Evolutionary conservation across 352 stramenopile genomes (phyloP).

Genomic region (Globisporangium sylvaticum): DNA sequence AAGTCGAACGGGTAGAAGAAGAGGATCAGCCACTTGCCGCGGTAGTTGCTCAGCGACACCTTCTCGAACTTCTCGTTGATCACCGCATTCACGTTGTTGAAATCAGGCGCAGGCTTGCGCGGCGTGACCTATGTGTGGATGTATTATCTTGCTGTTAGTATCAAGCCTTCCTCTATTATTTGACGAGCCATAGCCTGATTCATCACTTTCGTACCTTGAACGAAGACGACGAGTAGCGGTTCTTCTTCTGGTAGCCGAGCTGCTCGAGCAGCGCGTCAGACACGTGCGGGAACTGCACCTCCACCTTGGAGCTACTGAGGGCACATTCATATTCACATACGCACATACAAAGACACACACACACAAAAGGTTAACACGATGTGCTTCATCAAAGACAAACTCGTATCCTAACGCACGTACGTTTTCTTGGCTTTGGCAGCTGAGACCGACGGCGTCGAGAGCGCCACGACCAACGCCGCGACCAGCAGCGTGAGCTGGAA

Average conservation of each 20-base stretch:
- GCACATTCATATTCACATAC: background rate
- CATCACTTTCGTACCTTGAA: conserved; percentile 41
- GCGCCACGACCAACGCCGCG: conserved; percentile 27
- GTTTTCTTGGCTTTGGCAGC: conserved; percentile 45
- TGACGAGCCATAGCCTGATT: background rate
- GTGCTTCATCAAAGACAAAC: background rate
- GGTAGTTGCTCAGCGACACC: conserved; percentile 72
- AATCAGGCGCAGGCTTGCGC: conserved; percentile 63
- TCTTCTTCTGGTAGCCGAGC: conserved; percentile 80
- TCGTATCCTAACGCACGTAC: conserved; percentile 20
- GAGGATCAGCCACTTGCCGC: conserved; percentile 76
- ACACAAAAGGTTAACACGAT: background rate
- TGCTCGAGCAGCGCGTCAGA: conserved; percentile 72
- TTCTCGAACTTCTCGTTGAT: conserved; percentile 79
- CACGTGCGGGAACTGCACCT: conserved; percentile 75
- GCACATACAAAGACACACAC: background rate
- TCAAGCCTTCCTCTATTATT: background rate
- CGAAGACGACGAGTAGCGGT: conserved; percentile 61
- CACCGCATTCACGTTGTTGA: conserved; percentile 76
- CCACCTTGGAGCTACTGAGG: conserved; percentile 29
- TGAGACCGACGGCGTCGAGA: conserved; percentile 6
- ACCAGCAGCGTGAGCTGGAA: conserved; percentile 29
- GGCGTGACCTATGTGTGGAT: conserved; percentile 41
- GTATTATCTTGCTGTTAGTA: background rate
- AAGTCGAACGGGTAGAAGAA: conserved; percentile 90